Evolutionary conservation across 768 basidiomycete genomes (phyloP).

Genomic region (Gelatoporia subvermispora): DNA sequence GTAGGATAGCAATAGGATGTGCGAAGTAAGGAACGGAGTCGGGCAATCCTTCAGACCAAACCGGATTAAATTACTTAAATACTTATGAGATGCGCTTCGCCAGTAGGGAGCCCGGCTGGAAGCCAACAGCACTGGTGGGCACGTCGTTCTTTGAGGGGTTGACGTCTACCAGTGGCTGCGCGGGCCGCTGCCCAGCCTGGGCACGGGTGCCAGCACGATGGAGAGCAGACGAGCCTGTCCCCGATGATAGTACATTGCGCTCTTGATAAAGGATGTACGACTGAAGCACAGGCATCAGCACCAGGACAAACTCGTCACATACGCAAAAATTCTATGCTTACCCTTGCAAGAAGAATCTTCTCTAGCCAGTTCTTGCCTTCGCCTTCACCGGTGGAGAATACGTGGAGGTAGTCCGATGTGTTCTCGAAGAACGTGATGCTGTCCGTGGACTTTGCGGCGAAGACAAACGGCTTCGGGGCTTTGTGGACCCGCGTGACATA

Average conservation of each 20-base stretch:
- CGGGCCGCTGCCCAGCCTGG: conserved; percentile 30
- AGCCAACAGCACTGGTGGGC: conserved; percentile 37
- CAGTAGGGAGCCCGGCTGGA: conserved; percentile 75
- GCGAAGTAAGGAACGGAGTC: neutral
- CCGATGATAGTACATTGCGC: conserved; percentile 54
- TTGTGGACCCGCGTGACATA: conserved; percentile 70
- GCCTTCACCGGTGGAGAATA: conserved; percentile 71
- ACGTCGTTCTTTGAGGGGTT: conserved; percentile 33
- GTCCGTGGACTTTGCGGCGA: conserved; percentile 86
- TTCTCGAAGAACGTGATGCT: conserved; percentile 85
- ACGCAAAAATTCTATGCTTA: conserved; percentile 31
- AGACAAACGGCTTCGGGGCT: conserved; percentile 79
- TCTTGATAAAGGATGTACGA: conserved; percentile 84
- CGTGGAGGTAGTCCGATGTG: conserved; percentile 80
- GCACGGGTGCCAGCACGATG: conserved; percentile 33
- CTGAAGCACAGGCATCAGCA: conserved; percentile 32
- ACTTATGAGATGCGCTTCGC: conserved; percentile 39
- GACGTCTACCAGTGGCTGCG: conserved; percentile 46
- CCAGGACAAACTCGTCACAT: neutral
- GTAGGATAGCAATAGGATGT: neutral
- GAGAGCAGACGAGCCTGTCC: conserved; percentile 24
- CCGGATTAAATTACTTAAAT: neutral
- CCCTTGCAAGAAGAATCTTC: conserved; percentile 75
- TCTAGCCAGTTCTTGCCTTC: conserved; percentile 80
- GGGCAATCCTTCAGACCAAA: neutral